Conservation (phyloP, 2,329 filamentous ascomycete genomes). For the Phialocephala sp. region DNA sequence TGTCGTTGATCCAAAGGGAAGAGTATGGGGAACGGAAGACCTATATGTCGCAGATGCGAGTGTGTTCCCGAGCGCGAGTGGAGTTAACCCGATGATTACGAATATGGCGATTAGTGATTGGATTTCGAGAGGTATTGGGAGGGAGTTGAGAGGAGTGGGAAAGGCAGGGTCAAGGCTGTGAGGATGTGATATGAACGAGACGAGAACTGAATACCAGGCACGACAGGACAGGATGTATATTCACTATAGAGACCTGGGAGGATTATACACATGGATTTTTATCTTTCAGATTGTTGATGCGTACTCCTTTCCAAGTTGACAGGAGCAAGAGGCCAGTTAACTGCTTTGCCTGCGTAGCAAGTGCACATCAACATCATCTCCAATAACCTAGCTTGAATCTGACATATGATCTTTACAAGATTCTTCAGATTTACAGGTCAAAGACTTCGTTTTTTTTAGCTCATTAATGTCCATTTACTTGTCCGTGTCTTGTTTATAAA, state of each 20-base stretch:
- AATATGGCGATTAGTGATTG: conserved; percentile 73
- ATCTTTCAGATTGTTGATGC: no score
- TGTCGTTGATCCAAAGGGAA: conserved; percentile 63
- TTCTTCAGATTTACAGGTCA: not conserved
- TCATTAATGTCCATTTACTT: not conserved
- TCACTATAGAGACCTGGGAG: not conserved
- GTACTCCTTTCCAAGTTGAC: no score
- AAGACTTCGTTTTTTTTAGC: not conserved
- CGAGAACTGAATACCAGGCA: not conserved
- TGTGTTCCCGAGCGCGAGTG: conserved; percentile 77
- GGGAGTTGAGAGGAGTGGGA: conserved; percentile 47
- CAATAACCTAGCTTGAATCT: not conserved
- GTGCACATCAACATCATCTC: no score
- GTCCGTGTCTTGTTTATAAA: not conserved
- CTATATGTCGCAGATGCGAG: conserved; percentile 77
- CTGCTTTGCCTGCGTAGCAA: no score
- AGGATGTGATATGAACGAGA: not conserved
- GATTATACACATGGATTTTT: no score
- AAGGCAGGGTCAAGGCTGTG: conserved; percentile 14
- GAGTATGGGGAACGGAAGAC: conserved; percentile 68
- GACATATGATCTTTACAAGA: not conserved
- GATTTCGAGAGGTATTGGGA: conserved; percentile 63
- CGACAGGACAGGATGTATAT: not conserved
- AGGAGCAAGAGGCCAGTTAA: no score
- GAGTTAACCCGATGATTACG: conserved; percentile 84